Conservation (phyloP, 1,284 basidiomycete genomes). For the Cutaneotrichosporon dermatis region DNA sequence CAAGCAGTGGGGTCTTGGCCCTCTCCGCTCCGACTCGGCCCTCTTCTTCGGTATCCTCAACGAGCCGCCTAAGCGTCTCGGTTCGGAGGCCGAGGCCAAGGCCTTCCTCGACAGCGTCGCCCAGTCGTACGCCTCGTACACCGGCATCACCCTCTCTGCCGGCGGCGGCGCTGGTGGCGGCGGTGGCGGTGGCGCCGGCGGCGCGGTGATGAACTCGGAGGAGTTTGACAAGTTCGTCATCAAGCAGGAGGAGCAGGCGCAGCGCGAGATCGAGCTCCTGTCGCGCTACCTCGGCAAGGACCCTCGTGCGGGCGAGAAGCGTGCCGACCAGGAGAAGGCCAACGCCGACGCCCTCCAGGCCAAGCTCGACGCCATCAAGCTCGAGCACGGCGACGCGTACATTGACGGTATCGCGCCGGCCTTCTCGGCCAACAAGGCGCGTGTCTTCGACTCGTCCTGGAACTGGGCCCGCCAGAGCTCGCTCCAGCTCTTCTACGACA, state of each 20-base stretch:
- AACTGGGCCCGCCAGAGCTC: slow-evolving; percentile 98
- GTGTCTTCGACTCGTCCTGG: slow-evolving; percentile 97
- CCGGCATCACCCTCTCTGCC: slow-evolving; percentile 76
- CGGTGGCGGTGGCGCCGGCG: slow-evolving; percentile 60
- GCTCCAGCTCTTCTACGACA: slow-evolving; percentile 93
- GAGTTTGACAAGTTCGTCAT: slow-evolving; percentile 95
- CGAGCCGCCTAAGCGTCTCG: slow-evolving; percentile 91
- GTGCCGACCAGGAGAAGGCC: slow-evolving; percentile 76
- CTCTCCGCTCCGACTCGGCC: slow-evolving; percentile 83
- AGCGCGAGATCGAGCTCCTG: slow-evolving; percentile 89
- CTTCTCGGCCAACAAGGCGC: slow-evolving; percentile 92
- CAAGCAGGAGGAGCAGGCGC: slow-evolving; percentile 86
- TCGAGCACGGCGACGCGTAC: slow-evolving; percentile 81
- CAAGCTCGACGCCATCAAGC: slow-evolving; percentile 71
- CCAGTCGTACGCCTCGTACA: slow-evolving; percentile 74
- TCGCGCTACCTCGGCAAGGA: slow-evolving; percentile 94
- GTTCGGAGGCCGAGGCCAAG: slow-evolving; percentile 87
- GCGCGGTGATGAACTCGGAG: slow-evolving; percentile 91
- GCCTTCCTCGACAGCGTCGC: slow-evolving; percentile 87
- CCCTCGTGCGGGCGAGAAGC: slow-evolving; percentile 82
- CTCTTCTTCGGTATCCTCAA: slow-evolving; percentile 84
- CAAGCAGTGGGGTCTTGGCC: slow-evolving; percentile 90
- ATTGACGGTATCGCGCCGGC: slow-evolving; percentile 92
- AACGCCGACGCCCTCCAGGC: slow-evolving; percentile 64
- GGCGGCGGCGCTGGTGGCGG: slow-evolving; percentile 58